A percentile compares a stretch with the other conserved stretches of the same genome.
phyloP scores from a whole-genome alignment of 768 basidiomycete species.

The Rhodotorula toruloides region DNA sequence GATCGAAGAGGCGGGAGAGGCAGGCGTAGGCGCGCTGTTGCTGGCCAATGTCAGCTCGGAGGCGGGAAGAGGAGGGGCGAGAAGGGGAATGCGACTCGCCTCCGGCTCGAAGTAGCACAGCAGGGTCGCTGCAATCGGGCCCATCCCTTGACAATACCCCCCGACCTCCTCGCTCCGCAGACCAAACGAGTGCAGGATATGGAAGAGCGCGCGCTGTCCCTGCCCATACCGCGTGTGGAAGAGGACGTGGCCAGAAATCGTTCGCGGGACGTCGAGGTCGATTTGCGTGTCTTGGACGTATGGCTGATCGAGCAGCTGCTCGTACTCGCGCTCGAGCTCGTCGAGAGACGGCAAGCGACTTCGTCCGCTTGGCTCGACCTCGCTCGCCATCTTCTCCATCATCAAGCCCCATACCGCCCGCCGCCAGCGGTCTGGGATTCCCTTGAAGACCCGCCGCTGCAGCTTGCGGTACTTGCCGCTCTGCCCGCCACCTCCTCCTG shows the following conservation, averaged over 20 bases:
- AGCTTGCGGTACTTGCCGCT: slow-evolving; percentile 42
- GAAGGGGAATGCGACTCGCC: slow-evolving; percentile 39
- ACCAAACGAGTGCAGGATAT: slow-evolving; percentile 85
- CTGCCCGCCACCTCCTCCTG: slow-evolving; percentile 7
- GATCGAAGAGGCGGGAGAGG: slow-evolving; percentile 81
- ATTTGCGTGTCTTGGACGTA: slow-evolving; percentile 93
- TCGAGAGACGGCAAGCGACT: slow-evolving; percentile 9
- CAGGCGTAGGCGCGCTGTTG: slow-evolving; percentile 69
- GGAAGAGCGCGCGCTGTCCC: slow-evolving; percentile 91
- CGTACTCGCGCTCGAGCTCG: slow-evolving; percentile 23
- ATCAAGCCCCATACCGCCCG: slow-evolving; percentile 70
- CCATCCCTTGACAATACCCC: slow-evolving; percentile 97
- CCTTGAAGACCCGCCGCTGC: slow-evolving; percentile 78
- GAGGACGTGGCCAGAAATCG: slow-evolving; percentile 88
- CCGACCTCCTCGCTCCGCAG: slow-evolving; percentile 63
- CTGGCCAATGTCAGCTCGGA: too few species aligned
- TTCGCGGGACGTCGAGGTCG: slow-evolving; percentile 93
- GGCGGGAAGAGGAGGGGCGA: background rate
- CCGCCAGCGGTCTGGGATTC: slow-evolving; percentile 94
- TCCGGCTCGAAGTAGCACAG: slow-evolving; percentile 90
- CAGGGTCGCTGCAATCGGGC: slow-evolving; percentile 88
- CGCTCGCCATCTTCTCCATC: slow-evolving; percentile 28
- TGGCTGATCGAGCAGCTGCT: slow-evolving; percentile 61
- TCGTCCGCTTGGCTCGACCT: background rate
- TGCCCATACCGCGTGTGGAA: slow-evolving; percentile 93